Evolutionary conservation across 1,284 basidiomycete species (phyloP), one percentile per base, ranked within the genome.

Genomic region (Sporisorium reilianum): DNA sequence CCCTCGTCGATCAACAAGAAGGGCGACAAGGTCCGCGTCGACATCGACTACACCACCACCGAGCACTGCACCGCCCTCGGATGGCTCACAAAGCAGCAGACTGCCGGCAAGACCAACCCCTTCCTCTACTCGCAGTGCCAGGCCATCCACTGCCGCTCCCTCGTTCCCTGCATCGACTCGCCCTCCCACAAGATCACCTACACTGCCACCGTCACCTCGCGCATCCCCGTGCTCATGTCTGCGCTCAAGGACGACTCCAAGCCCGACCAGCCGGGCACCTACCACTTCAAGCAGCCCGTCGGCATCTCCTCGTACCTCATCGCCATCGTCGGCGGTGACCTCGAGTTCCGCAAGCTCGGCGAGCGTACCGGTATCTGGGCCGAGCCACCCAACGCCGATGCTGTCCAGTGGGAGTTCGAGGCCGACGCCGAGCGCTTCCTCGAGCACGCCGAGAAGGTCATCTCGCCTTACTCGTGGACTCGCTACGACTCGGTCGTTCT

Each of bases 71-170:
- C 90, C 12, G 94, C 95, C 0, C 87, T 99, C n/a, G 95, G 96
- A 66, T 99, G 95, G 94, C 88, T 98, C 32, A 90, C 89, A 38
- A 92, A 93, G 77, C 90, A 92, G 90, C 95, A 97, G 86, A 98
- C 95, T 0, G 92, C 94, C 68, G 94, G 81, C 87, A 87, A 60
- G 91, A 92, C 85, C 48, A 75, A 68, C 16, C 92, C 94, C 0
- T 97, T 93, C 86, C 87, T 97, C 38, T 97, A 97, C 88, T 95
- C 93, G 64, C 95, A 98, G 85, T 94, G 92, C 82, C 95, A 97
- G 85, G 94, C 95, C 16, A 77, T 78, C 38, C 68, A 73, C 61
- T 64, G 54, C 30, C 62, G 81, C 52, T 79, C 77, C 50, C 69
- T 82, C 44, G 53, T 78, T 3, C 75, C 78, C 38, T 78, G 78